phyloP scores from a whole-genome alignment of 768 basidiomycete genomes.

The Pleurotus tuoliensis region DNA sequence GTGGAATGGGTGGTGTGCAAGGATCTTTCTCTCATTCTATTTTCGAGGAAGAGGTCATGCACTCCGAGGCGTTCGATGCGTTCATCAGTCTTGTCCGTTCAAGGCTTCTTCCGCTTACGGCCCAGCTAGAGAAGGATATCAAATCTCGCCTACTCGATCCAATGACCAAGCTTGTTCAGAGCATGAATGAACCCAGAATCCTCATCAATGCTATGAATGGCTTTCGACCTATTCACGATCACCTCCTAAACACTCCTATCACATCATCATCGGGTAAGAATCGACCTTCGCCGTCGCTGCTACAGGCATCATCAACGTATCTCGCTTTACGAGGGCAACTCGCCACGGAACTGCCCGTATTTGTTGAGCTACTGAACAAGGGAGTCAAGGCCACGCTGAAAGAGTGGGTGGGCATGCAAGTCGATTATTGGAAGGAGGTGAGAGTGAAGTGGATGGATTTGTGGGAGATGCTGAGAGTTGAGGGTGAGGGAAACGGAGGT shows the following conservation, averaged over 20 bases:
- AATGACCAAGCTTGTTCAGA: constrained; percentile 53
- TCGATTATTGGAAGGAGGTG: constrained; percentile 55
- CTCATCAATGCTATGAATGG: constrained; percentile 70
- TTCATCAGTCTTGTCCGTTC: constrained; percentile 58
- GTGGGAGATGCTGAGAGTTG: constrained; percentile 80
- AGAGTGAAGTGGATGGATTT: constrained; percentile 69
- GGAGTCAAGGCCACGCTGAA: constrained; percentile 52
- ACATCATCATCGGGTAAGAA: constrained; percentile 40
- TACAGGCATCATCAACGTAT: constrained; percentile 74
- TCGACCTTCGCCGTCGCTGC: constrained; percentile 60
- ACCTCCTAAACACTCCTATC: constrained; percentile 63
- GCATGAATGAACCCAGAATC: constrained; percentile 58
- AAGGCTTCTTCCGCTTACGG: constrained; percentile 48
- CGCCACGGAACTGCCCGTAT: constrained; percentile 63
- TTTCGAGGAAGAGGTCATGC: constrained; percentile 1
- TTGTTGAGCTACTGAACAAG: constrained; percentile 53
- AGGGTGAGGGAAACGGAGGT: constrained; percentile 65
- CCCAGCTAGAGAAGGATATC: constrained; percentile 50
- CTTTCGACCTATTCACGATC: constrained; percentile 69
- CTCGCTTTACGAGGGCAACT: constrained; percentile 73
- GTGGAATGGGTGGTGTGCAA: neutral
- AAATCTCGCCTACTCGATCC: constrained; percentile 52
- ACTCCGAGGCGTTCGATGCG: constrained; percentile 63
- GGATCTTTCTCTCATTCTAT: neutral
- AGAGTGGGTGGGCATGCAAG: constrained; percentile 54